A percentile compares a stretch with the other conserved stretches of the same genome.
phyloP scores from a whole-genome alignment of 2,329 filamentous ascomycete species.

The Cladophialophora immunda region DNA sequence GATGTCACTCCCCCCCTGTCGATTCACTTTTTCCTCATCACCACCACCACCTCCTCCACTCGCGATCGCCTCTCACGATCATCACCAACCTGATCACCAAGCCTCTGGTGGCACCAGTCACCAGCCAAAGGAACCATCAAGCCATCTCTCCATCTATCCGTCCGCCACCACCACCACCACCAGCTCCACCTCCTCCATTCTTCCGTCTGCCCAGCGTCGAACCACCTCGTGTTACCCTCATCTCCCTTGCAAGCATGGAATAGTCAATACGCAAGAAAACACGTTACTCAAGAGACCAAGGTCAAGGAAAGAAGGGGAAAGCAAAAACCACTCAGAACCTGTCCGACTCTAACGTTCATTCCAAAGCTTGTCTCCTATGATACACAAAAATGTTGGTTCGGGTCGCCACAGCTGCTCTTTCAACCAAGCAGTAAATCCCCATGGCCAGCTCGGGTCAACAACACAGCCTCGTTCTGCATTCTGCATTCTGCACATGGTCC shows the following conservation, averaged over 20 bases:
- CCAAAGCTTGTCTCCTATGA: conserved; percentile 8
- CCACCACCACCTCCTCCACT: neutral
- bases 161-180: neutral
- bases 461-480: conserved; percentile 1
- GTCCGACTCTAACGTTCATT: neutral
- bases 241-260: neutral
- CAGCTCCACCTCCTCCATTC: neutral
- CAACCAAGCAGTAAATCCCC: neutral
- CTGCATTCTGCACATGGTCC: neutral
- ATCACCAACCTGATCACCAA: neutral
- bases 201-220: neutral
- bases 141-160: too few species aligned
- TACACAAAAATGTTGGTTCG: conserved; percentile 3
- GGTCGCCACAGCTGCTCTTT: neutral
- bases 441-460: neutral
- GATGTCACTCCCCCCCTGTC: neutral
- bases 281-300: neutral
- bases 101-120: neutral
- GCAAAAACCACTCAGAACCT: neutral
- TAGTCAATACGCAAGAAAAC: neutral
- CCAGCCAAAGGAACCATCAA: neutral
- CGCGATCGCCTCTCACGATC: neutral
- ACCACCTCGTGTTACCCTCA: neutral
- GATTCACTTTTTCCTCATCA: neutral
- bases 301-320: neutral